Conservation (phyloP, 2,329 filamentous ascomycete species). For the Colletotrichum sp. region DNA sequence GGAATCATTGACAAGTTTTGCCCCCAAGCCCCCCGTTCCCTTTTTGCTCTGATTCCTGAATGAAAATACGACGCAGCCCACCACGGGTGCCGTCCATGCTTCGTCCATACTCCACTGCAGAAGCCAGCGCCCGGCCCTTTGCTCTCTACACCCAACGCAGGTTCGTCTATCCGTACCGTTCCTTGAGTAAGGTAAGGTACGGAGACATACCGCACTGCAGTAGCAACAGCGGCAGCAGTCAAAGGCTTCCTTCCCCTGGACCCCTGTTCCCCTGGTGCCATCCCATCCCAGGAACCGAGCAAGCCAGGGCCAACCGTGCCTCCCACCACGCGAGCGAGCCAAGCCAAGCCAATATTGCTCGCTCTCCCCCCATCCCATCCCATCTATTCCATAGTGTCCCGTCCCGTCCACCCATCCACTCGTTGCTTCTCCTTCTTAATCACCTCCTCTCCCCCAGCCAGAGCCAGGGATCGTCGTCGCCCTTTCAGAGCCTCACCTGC, state of each 20-base stretch:
- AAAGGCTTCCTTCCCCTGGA: not conserved
- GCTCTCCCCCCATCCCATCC: not conserved
- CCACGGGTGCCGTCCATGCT: not conserved
- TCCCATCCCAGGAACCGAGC: not conserved
- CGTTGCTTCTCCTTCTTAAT: not conserved
- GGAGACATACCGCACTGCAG: not conserved
- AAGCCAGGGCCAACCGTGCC: constrained; percentile 7
- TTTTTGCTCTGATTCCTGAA: not conserved
- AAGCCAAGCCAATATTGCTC: constrained; percentile 19
- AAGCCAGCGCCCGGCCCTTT: constrained; percentile 7
- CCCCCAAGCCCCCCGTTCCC: not conserved
- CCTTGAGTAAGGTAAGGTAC: not conserved
- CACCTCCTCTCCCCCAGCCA: not conserved
- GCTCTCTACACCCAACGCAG: not conserved
- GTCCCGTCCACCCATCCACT: not conserved
- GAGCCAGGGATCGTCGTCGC: constrained; percentile 2
- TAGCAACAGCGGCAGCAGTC: not conserved
- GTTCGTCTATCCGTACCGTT: not conserved
- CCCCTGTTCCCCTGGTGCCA: not conserved
- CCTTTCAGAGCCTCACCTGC: constrained; percentile 1
- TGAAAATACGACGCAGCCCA: not conserved
- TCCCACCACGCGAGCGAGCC: constrained; percentile 7
- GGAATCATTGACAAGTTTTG: not conserved
- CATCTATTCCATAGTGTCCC: not conserved
- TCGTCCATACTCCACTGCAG: constrained; percentile 3